Percentiles rank a stretch among this genome's conserved stretches.
These are phyloP conservation scores for Elsinoe ampelina DNA, from an alignment of 2,329 filamentous ascomycete genomes.

Conservation along the genomic window DNA sequence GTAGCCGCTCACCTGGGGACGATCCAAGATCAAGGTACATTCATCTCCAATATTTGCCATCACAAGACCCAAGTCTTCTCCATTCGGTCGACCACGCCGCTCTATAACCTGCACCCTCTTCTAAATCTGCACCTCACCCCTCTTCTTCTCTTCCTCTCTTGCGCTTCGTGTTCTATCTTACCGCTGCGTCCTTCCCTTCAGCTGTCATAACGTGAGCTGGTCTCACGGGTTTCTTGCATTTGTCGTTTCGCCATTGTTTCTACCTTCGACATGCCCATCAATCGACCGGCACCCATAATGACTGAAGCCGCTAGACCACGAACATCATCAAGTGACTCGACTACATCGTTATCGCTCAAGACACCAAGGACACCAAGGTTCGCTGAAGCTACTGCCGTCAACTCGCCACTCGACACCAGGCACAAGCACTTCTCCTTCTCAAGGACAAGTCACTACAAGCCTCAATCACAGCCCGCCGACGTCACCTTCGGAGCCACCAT, in stretches of 20 bases:
- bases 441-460: constrained; percentile 47
- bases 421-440: constrained; percentile 47
- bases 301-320: constrained; percentile 15
- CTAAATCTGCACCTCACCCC: constrained; percentile 7
- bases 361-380: constrained; percentile 67
- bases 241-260: constrained; percentile 11
- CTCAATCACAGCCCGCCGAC: constrained; percentile 67
- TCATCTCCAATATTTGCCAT: constrained; percentile 3
- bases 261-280: constrained; percentile 12
- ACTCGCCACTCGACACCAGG: constrained; percentile 61
- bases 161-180: constrained; percentile 2
- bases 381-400: constrained; percentile 67
- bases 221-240: constrained; percentile 15
- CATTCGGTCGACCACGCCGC: constrained; percentile 3
- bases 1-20: constrained; percentile 11
- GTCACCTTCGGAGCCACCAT: constrained; percentile 70
- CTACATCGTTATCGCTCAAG: constrained; percentile 40
- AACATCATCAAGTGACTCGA: constrained; percentile 29
- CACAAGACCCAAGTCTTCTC: constrained; percentile 9
- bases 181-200: constrained; percentile 11
- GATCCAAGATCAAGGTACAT: constrained; percentile 9
- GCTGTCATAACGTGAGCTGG: constrained; percentile 10
- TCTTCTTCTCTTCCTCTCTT: not conserved
- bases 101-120: constrained; percentile 3
- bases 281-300: constrained; percentile 14